A percentile compares a stretch with the other conserved stretches of the same genome.
These are phyloP conservation scores for Schwanniomyces pseudopolymorphus DNA, from an alignment of 805 yeast species.

Conservation along the genomic window DNA sequence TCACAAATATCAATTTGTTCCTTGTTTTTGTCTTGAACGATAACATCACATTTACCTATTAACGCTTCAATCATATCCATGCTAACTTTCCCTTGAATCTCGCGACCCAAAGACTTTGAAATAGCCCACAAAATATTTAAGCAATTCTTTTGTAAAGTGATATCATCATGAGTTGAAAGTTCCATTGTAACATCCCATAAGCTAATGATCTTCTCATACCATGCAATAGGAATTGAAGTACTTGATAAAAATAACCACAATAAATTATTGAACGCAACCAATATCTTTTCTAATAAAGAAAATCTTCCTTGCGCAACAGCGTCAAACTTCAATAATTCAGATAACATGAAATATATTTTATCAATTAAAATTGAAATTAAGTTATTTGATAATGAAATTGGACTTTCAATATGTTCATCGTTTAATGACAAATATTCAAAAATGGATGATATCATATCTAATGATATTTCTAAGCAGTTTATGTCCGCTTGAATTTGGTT, in stretches of 20 bases:
- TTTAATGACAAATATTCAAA: constrained; percentile 54
- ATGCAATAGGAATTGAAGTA: constrained; percentile 32
- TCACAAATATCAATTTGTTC: constrained; percentile 7
- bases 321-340: constrained; percentile 39
- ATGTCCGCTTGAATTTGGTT: constrained; percentile 49
- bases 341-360: constrained; percentile 27
- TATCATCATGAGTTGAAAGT: constrained; percentile 13
- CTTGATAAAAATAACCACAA: constrained; percentile 52
- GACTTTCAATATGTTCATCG: constrained; percentile 21
- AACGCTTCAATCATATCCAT: constrained; percentile 23
- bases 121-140: constrained; percentile 40
- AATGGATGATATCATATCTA: constrained; percentile 76
- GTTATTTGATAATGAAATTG: constrained; percentile 18
- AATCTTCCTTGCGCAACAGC: constrained; percentile 22
- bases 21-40: constrained; percentile 1
- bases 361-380: constrained; percentile 19
- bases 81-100: constrained; percentile 24
- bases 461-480: constrained; percentile 64
- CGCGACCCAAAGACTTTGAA: constrained; percentile 35
- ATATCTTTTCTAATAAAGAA: constrained; percentile 51
- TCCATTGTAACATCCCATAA: constrained; percentile 30
- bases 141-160: constrained; percentile 28
- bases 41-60: constrained; percentile 18
- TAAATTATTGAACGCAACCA: constrained; percentile 71
- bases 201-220: constrained; percentile 31